phyloP scores from a whole-genome alignment of 225 moss, liverwort and hornwort genomes.

The Pseudisothecium myosuroides region DNA sequence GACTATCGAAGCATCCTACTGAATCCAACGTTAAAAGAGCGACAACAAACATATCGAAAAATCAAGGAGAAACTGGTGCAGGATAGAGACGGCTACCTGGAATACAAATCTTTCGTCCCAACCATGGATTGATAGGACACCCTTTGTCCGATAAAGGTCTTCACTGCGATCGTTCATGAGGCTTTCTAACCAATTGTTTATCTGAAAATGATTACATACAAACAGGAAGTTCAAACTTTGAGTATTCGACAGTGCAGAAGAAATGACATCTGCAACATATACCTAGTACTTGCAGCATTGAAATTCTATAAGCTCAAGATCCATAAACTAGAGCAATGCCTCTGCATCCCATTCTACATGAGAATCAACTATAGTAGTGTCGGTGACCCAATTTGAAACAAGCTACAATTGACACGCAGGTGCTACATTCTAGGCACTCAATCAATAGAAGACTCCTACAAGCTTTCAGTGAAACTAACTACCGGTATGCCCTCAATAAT shows the following conservation, averaged over 20 bases:
- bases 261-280: neutral
- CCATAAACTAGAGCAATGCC: neutral
- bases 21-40: neutral
- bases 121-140: slow-evolving; percentile 80
- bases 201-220: slow-evolving; percentile 16
- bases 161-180: slow-evolving; percentile 77
- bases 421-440: neutral
- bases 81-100: slow-evolving; percentile 39
- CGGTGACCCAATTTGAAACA: neutral
- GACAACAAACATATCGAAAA: neutral
- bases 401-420: neutral
- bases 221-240: neutral
- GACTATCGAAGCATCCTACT: neutral
- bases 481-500: neutral
- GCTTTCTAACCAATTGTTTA: slow-evolving; percentile 76
- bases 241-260: neutral
- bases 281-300: neutral
- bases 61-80: neutral
- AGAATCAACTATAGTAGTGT: neutral
- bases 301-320: neutral
- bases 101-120: slow-evolving; percentile 96
- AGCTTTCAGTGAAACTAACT: neutral
- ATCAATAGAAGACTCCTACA: neutral
- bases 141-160: slow-evolving; percentile 85
- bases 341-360: neutral